phyloP scores from a whole-genome alignment of 805 yeast genomes.

The Citeromyces matritensis region DNA sequence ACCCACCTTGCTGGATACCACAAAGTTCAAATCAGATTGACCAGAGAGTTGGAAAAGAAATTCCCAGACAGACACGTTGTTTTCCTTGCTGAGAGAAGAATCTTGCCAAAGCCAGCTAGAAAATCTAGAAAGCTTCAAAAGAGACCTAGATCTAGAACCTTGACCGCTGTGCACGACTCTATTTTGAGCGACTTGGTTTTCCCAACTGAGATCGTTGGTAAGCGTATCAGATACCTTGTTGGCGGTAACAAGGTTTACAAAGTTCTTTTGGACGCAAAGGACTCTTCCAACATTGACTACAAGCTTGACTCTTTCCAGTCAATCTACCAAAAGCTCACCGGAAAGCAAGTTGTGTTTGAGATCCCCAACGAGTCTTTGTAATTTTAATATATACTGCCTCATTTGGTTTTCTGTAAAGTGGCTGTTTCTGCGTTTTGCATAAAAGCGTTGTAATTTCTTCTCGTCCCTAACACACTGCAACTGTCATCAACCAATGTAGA shows the following conservation, averaged over 20 bases:
- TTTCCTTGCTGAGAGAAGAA: slow-evolving; percentile 98
- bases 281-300: slow-evolving; percentile 92
- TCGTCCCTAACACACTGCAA: slow-evolving; percentile 1
- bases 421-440: slow-evolving; percentile 3
- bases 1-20: slow-evolving; percentile 88
- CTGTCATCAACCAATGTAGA: not conserved
- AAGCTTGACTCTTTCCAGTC: slow-evolving; percentile 99
- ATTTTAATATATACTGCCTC: slow-evolving; percentile 6
- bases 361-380: slow-evolving; percentile 47
- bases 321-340: slow-evolving; percentile 95
- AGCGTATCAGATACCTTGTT: slow-evolving; percentile 97
- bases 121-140: slow-evolving; percentile 86
- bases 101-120: slow-evolving; percentile 98
- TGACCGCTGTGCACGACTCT: slow-evolving; percentile 97
- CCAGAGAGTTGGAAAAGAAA: slow-evolving; percentile 99
- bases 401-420: not conserved
- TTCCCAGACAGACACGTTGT: slow-evolving; percentile 99
- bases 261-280: slow-evolving; percentile 96
- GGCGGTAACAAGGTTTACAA: slow-evolving; percentile 99
- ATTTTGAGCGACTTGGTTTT: slow-evolving; percentile 96
- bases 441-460: slow-evolving; percentile 3
- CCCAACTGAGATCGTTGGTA: slow-evolving; percentile 99
- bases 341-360: slow-evolving; percentile 98
- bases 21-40: slow-evolving; percentile 92
- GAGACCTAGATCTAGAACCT: slow-evolving; percentile 99